Evolutionary conservation across 139 green algal genomes (phyloP), one percentile per base, ranked within the genome.

Genomic region (Haematococcus lacustris): DNA sequence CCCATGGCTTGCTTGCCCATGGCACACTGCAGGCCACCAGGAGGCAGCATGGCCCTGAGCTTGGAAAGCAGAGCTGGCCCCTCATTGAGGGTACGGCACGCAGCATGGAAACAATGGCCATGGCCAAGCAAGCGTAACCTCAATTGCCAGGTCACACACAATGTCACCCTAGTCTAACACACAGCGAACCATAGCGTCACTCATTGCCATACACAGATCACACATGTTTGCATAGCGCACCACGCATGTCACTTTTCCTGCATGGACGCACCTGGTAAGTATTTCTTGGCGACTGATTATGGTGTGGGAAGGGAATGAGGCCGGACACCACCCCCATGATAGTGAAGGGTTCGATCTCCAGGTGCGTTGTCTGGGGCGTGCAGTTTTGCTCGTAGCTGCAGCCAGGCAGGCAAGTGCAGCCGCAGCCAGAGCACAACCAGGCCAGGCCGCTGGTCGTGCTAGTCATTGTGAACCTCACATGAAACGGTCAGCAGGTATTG

Each of bases 1-100:
- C 95, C 95, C 95, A 99, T 99, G 21, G 96, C 94, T 84, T 99
- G 95, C 90, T 99, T 99, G 77, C 95, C 95, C 95, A 98, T 98
- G 68, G 94, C 94, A 70, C 93, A 98, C 90, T 97, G 83, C 66
- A 61, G 21, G 67, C 32, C 25, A 6, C 37, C 7, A 70, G 47
- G 47, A 57, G 47, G 47, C 47, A 57, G 21, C 13, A 57, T 21
- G 21, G 47, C 47, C 21, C n/a, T n/a, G n/a, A n/a, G n/a, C n/a
- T n/a, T n/a, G n/a, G n/a, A n/a, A n/a, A n/a, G n/a, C n/a, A n/a
- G n/a, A n/a, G n/a, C n/a, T n/a, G n/a, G n/a, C n/a, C n/a, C n/a
- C n/a, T n/a, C n/a, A n/a, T n/a, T n/a, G n/a, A n/a, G n/a, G n/a
- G n/a, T n/a, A n/a, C n/a, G n/a, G n/a, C n/a, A n/a, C n/a, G n/a